Conservation (phyloP, 495 filamentous ascomycete species). For the Rusavskia elegans region DNA sequence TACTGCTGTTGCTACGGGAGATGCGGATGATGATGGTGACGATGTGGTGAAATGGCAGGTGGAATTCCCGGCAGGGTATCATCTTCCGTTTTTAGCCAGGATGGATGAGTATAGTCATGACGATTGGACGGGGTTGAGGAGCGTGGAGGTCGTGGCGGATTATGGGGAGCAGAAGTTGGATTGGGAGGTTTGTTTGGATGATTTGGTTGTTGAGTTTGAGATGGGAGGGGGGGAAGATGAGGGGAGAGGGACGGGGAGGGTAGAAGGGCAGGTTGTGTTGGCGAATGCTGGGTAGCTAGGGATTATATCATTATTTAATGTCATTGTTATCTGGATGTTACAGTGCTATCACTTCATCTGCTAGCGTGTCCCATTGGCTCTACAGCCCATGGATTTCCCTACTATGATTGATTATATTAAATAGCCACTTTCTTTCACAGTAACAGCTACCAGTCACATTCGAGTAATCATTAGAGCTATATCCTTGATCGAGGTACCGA, state of each 20-base stretch:
- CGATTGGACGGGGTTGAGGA: slow-evolving; percentile 14
- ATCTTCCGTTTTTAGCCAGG: slow-evolving; percentile 12
- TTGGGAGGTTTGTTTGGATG: slow-evolving; percentile 24
- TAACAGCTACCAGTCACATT: no score
- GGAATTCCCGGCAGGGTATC: slow-evolving; percentile 4
- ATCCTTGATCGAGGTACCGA: no score
- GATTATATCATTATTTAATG: background rate
- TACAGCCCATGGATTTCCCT: no score
- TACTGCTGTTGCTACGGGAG: no score
- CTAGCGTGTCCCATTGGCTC: no score
- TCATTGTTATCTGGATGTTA: background rate
- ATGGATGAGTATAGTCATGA: slow-evolving; percentile 11
- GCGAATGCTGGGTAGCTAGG: background rate
- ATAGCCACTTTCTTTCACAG: no score
- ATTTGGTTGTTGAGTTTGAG: slow-evolving; percentile 7
- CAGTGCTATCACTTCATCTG: no score
- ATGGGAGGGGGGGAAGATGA: slow-evolving; percentile 1
- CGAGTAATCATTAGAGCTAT: no score
- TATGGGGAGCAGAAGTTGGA: slow-evolving; percentile 13
- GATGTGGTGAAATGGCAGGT: slow-evolving; percentile 4
- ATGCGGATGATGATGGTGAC: background rate
- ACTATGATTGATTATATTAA: no score
- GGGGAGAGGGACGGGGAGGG: background rate
- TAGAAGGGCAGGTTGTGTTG: background rate
- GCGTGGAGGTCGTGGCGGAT: slow-evolving; percentile 14